Evolutionary conservation across 1,284 basidiomycete genomes (phyloP), one percentile per base, ranked within the genome.

Genomic region (Flammula alnicola): DNA sequence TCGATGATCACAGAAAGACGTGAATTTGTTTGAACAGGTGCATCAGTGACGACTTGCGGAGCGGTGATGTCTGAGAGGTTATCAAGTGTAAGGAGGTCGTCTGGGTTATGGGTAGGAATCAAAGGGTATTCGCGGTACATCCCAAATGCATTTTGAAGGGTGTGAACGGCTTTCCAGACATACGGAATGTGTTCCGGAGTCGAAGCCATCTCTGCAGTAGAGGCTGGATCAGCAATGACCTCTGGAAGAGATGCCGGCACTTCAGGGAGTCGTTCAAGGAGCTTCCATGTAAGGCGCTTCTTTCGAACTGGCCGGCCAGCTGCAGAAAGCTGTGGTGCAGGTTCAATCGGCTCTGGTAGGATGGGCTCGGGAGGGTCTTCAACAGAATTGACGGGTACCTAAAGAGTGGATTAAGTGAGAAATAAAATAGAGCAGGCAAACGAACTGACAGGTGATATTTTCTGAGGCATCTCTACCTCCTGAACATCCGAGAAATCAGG

Each of bases 241-340:
- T 36, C 35, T 11, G 35, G 35, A 5, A 16, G 35, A 20, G 27
- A 14, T 12, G 27, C 23, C 11, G 41, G 41, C 1, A 30, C 29
- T 2, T 27, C 41, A 43, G 41, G 41, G 23, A 32, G 41, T 12
- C 32, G 41, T 17, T 43, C 29, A 19, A 43, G 9, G 4, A 43
- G 12, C 30, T 43, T 43, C 41, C 41, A 43, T 1, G 41, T 43
- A 14, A 33, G 25, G 4, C 41, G 30, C 12, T 43, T 43, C 29
- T 32, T 31, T n/a, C 30, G 41, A 14, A 33, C 17, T n/a, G 8
- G 4, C 6, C 41, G 41, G 2, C 41, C 41, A 23, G 12, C 19
- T n/a, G n/a, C n/a, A n/a, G n/a, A n/a, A n/a, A n/a, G n/a, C n/a
- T n/a, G n/a, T n/a, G n/a, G n/a, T n/a, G n/a, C n/a, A n/a, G n/a